Evolutionary conservation across 108 stramenopile species (phyloP).

Genomic region (Schizochytrium sp.): DNA sequence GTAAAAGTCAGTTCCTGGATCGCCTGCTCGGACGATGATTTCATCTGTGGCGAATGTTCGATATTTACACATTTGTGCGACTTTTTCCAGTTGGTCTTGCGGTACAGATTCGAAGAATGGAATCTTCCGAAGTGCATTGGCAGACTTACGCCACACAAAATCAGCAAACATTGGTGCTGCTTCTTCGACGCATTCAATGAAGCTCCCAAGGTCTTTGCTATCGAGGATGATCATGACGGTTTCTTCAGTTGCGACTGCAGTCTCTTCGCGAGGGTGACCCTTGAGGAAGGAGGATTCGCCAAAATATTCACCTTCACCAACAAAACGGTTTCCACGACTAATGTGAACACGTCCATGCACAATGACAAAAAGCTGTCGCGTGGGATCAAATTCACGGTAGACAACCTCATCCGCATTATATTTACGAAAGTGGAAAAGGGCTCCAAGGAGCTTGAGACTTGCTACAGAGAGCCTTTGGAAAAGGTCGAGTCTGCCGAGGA

Average conservation of each 20-base stretch:
- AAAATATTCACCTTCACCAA: neutral
- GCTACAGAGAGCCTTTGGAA: neutral
- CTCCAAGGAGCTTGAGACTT: neutral
- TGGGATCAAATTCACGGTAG: neutral
- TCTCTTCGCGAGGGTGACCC: neutral
- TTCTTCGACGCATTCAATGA: neutral
- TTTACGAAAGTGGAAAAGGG: neutral
- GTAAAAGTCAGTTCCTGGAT: slow-evolving; percentile 40
- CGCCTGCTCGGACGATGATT: slow-evolving; percentile 35
- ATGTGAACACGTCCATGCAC: slow-evolving; percentile 15
- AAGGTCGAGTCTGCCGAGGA: neutral
- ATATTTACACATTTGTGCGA: slow-evolving; percentile 22
- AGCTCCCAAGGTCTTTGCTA: slow-evolving; percentile 43
- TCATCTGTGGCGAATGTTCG: slow-evolving; percentile 33
- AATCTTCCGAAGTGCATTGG: neutral
- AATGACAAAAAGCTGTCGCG: neutral
- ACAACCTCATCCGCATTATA: neutral
- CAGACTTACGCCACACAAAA: slow-evolving; percentile 13
- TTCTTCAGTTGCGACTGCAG: neutral
- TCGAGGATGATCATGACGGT: slow-evolving; percentile 2
- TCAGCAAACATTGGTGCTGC: neutral
- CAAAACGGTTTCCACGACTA: too few relatives aligned
- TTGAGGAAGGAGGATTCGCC: neutral
- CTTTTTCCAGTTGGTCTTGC: slow-evolving; percentile 18
- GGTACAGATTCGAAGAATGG: slow-evolving; percentile 50